phyloP scores from a whole-genome alignment of 176 grass and related monocot species.

The Musa acuminata region DNA sequence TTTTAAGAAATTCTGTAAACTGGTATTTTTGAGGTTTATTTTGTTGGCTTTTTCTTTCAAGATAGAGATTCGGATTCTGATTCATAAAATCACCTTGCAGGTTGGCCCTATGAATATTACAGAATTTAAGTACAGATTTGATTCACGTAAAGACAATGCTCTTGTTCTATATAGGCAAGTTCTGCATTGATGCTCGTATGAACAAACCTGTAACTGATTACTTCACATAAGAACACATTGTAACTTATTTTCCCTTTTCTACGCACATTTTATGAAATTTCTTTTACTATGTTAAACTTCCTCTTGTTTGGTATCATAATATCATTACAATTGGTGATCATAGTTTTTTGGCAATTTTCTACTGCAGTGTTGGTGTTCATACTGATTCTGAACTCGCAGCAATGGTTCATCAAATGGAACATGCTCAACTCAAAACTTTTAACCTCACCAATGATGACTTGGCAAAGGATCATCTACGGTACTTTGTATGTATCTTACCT shows the following conservation, averaged over 20 bases:
- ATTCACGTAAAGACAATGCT: constrained; percentile 60
- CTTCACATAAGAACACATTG: neutral
- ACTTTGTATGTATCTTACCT: constrained; percentile 65
- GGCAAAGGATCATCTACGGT: constrained; percentile 84
- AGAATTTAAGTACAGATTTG: constrained; percentile 99
- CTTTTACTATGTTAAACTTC: neutral
- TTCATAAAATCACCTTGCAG: constrained; percentile 34
- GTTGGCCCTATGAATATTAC: constrained; percentile 96
- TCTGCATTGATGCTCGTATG: neutral
- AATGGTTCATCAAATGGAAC: constrained; percentile 62
- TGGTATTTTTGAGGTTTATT: constrained; percentile 29
- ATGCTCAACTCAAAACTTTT: constrained; percentile 54
- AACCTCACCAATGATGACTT: constrained; percentile 84
- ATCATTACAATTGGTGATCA: neutral
- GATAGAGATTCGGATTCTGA: constrained; percentile 19
- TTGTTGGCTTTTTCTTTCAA: neutral
- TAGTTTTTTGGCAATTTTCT: constrained; percentile 13
- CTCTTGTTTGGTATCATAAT: neutral
- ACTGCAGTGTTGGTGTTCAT: constrained; percentile 89
- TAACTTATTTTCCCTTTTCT: neutral
- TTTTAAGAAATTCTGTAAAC: constrained; percentile 79
- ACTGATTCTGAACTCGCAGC: constrained; percentile 61
- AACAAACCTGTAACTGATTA: neutral
- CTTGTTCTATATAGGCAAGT: constrained; percentile 88
- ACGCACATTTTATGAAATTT: neutral